Evolutionary conservation across 2,329 filamentous ascomycete genomes (phyloP).

Genomic region (Clarireedia paspali): DNA sequence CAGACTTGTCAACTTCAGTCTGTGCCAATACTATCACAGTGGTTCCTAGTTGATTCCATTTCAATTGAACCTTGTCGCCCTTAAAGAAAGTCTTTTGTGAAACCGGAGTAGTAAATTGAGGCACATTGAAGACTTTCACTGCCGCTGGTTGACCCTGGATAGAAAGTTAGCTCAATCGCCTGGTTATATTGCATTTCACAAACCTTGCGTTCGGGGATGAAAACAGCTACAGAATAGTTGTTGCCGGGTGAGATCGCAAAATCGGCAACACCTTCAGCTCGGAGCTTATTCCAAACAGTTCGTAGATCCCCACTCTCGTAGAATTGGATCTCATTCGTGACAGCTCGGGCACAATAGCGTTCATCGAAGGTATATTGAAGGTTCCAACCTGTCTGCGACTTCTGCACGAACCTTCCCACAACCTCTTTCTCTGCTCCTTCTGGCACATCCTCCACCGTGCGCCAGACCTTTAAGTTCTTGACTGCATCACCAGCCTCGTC

Average conservation of each 20-base stretch:
- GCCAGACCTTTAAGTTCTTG: conserved; percentile 98
- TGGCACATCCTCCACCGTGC: conserved; percentile 59
- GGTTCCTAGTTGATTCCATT: conserved; percentile 92
- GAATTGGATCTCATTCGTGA: conserved; percentile 97
- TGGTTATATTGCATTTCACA: conserved; percentile 19
- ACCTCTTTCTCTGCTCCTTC: conserved; percentile 55
- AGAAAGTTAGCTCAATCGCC: conserved; percentile 15
- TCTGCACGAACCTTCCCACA: conserved; percentile 88
- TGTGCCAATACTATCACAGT: conserved; percentile 90
- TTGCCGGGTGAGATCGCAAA: conserved; percentile 87
- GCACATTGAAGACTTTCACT: conserved; percentile 91
- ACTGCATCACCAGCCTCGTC: conserved; percentile 87
- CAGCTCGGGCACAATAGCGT: conserved; percentile 81
- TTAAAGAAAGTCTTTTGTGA: conserved; percentile 99
- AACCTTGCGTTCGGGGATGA: conserved; percentile 92
- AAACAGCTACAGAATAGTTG: conserved; percentile 88
- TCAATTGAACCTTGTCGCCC: conserved; percentile 96
- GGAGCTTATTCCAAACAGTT: conserved; percentile 91
- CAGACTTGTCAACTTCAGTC: conserved; percentile 95
- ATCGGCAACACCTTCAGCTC: conserved; percentile 80
- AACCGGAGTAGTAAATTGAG: conserved; percentile 71
- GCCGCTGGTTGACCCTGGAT: conserved; percentile 82
- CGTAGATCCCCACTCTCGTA: conserved; percentile 81
- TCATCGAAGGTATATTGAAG: conserved; percentile 94
- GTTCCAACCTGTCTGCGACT: conserved; percentile 93